Conservation (phyloP, 495 filamentous ascomycete species). For the Clohesyomyces aquaticus region DNA sequence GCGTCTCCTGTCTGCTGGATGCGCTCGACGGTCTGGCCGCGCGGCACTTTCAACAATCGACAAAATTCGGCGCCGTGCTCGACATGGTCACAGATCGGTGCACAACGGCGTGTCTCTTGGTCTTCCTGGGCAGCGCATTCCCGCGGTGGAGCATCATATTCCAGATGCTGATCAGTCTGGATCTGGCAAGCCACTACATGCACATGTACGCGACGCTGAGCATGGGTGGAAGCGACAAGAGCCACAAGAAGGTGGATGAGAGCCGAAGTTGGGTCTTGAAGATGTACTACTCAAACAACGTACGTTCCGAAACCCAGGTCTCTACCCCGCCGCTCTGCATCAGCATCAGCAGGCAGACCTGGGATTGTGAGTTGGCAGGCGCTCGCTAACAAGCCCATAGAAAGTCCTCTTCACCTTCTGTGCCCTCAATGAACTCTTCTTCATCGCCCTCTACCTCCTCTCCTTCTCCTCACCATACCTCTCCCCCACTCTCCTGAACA, state of each 20-base stretch:
- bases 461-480: constrained; percentile 90
- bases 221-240: constrained; percentile 76
- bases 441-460: constrained; percentile 95
- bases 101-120: constrained; percentile 89
- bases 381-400: constrained; percentile 54
- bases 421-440: constrained; percentile 89
- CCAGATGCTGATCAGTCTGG: constrained; percentile 87
- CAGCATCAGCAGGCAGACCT: too few relatives aligned
- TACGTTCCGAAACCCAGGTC: too few relatives aligned
- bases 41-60: constrained; percentile 84
- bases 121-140: constrained; percentile 90
- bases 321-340: too few relatives aligned
- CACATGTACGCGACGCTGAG: constrained; percentile 94
- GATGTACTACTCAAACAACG: constrained; percentile 95
- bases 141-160: constrained; percentile 91
- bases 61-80: constrained; percentile 90
- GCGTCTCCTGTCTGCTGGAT: constrained; percentile 88
- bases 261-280: constrained; percentile 80
- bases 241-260: constrained; percentile 92
- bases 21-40: constrained; percentile 92
- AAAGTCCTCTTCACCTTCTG: constrained; percentile 90
- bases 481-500: constrained; percentile 75
- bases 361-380: too few relatives aligned
- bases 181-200: constrained; percentile 95
- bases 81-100: constrained; percentile 98